Evolutionary conservation across 1,139 yeast species (phyloP), one percentile per base, ranked within the genome.

Genomic region (Hansenula anomala): DNA sequence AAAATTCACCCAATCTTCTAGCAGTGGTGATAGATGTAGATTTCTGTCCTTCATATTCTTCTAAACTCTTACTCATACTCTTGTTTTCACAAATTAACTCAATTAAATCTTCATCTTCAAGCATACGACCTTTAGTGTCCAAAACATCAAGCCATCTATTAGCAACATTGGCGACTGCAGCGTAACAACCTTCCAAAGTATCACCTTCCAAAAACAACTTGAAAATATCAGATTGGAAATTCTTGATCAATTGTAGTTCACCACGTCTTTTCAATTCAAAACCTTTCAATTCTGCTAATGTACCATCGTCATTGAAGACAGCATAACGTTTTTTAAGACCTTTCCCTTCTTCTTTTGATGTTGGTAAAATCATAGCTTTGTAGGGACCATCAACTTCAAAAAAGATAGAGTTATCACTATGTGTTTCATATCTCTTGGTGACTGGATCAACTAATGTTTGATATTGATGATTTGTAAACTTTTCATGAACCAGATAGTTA

Each of bases 321-420:
- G 98, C 99, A 55, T 94, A 94, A 54, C 98, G 75, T 55, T 94
- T 94, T 59, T 94, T 94, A 58, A 94, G 72, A 51, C 96, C 97
- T 61, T 90, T 90, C 36, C 96, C 97, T 67, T 92, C 98, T 60
- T 94, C 98, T 51, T 88, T 88, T 0, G 98, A 92, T 0, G 98
- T 89, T 10, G 99, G 99, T 42, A 94, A 71, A 44, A 94, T 77
- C 98, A 94, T 94, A 0, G 98, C 98, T 54, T 80, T 85, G 61
- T 94, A 94, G 1, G 99, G 99, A 12, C 99, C 99, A 67, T 94
- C 99, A 20, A 94, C 96, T 61, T 94, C 99, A 54, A 94, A 94
- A 63, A 92, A 92, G 60, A 94, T 94, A 17, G 97, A 85, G 60
- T 94, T 94, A 55, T 94, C 98, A 17, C 94, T 80, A 41, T 74